A percentile compares a stretch with the other conserved stretches of the same genome.
Conservation (phyloP, 345 rosid genomes). For the Psidium friedrichsthalianum region DNA sequence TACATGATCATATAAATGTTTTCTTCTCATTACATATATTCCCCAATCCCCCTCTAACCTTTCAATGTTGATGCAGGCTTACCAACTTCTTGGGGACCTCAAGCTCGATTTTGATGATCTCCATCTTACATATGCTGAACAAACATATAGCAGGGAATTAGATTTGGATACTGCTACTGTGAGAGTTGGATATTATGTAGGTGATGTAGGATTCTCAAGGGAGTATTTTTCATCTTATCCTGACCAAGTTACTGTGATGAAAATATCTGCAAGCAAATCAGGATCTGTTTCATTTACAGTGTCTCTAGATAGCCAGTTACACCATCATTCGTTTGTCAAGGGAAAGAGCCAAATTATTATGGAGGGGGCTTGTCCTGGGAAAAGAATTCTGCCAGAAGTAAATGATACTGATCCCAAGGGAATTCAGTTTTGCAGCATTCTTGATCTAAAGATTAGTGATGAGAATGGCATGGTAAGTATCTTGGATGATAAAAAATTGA, state of each 20-base stretch:
- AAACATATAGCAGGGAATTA: slow-evolving; percentile 65
- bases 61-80: slow-evolving; percentile 40
- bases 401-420: slow-evolving; percentile 44
- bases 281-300: slow-evolving; percentile 60
- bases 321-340: slow-evolving; percentile 34
- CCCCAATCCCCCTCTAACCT: neutral
- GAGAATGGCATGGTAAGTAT: slow-evolving; percentile 31
- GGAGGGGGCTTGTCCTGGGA: slow-evolving; percentile 63
- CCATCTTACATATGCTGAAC: slow-evolving; percentile 45
- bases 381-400: slow-evolving; percentile 41
- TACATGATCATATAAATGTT: neutral
- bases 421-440: slow-evolving; percentile 52
- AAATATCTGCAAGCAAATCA: slow-evolving; percentile 50
- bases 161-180: slow-evolving; percentile 80
- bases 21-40: neutral
- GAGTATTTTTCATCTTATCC: slow-evolving; percentile 72
- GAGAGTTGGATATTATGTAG: slow-evolving; percentile 52
- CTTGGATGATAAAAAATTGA: slow-evolving; percentile 51
- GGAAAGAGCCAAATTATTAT: slow-evolving; percentile 48
- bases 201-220: slow-evolving; percentile 43
- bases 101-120: slow-evolving; percentile 63
- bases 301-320: slow-evolving; percentile 50
- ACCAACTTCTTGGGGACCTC: slow-evolving; percentile 80
- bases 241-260: slow-evolving; percentile 53
- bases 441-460: slow-evolving; percentile 52